Evolutionary conservation across 164 flowering plant genomes (phyloP).

Genomic region (Magnolia kwangsiensis): DNA sequence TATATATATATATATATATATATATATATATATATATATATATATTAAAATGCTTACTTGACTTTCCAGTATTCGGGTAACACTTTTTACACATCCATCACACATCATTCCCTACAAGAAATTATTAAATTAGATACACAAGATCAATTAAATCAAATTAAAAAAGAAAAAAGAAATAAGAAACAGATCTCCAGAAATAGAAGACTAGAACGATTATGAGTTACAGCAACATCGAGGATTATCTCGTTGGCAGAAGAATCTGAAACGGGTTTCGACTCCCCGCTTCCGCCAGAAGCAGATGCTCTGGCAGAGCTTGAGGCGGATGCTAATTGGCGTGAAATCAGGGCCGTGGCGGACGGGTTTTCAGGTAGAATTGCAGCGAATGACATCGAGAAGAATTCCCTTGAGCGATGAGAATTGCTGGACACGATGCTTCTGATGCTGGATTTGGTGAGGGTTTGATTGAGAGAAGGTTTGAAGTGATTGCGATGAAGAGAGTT

Average conservation of each 20-base stretch:
- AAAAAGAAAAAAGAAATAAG: not conserved
- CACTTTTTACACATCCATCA: constrained; percentile 88
- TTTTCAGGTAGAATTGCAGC: constrained; percentile 13
- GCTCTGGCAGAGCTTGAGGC: constrained; percentile 22
- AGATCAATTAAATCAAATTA: not conserved
- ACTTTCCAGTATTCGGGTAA: constrained; percentile 76
- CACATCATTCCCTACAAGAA: constrained; percentile 77
- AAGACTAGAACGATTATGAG: no score
- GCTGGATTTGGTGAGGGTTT: constrained; percentile 14
- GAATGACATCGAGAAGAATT: constrained; percentile 5
- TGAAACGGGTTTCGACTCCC: constrained; percentile 39
- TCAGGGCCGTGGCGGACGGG: constrained; percentile 10
- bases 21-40: no score
- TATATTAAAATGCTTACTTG: constrained; percentile 44
- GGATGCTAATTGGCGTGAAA: constrained; percentile 23
- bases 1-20: no score
- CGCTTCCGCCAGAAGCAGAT: constrained; percentile 42
- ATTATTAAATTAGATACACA: not conserved
- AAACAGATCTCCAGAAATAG: constrained; percentile 7
- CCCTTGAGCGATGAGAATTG: constrained; percentile 5
- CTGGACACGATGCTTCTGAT: constrained; percentile 17
- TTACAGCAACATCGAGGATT: constrained; percentile 79
- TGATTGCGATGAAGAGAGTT: constrained; percentile 18
- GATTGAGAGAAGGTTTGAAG: constrained; percentile 7
- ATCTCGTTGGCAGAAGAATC: constrained; percentile 59